phyloP scores from a whole-genome alignment of 2,329 filamentous ascomycete species.

The Xylaria sp. region DNA sequence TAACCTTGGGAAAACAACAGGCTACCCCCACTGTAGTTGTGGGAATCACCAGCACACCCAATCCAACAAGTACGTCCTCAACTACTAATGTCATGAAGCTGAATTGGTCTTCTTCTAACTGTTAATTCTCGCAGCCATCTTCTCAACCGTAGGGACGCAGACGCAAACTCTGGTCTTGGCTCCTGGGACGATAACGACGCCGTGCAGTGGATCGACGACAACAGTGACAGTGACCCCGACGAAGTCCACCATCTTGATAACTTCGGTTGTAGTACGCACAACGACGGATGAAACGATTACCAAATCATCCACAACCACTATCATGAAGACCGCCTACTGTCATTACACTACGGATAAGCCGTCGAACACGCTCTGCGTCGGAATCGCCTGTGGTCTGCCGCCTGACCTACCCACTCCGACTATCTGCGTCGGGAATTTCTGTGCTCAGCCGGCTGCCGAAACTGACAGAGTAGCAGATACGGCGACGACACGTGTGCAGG shows the following conservation, averaged over 20 bases:
- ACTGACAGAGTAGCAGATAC: slow-evolving; percentile 30
- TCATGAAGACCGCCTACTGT: slow-evolving; percentile 49
- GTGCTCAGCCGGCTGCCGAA: not conserved
- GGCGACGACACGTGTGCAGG: not conserved
- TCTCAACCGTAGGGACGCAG: slow-evolving; percentile 41
- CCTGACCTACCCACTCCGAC: slow-evolving; percentile 27
- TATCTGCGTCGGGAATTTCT: slow-evolving; percentile 21
- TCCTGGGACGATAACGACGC: slow-evolving; percentile 49
- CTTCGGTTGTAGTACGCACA: slow-evolving; percentile 48
- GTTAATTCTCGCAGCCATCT: slow-evolving; percentile 35
- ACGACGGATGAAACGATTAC: slow-evolving; percentile 49
- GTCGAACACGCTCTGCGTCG: slow-evolving; percentile 25
- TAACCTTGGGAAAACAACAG: slow-evolving; percentile 36
- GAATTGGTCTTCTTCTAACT: slow-evolving; percentile 16
- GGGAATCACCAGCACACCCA: slow-evolving; percentile 52
- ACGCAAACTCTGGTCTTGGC: slow-evolving; percentile 51
- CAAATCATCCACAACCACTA: slow-evolving; percentile 48
- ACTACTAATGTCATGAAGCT: not conserved
- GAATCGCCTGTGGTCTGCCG: slow-evolving; percentile 34
- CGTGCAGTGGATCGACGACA: slow-evolving; percentile 49
- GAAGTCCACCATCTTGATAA: slow-evolving; percentile 47
- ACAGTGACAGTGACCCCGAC: slow-evolving; percentile 51
- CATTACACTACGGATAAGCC: slow-evolving; percentile 48
- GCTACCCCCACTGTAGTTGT: slow-evolving; percentile 53
- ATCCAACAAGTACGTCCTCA: slow-evolving; percentile 48